These are phyloP conservation scores for Theobroma cacao DNA, from an alignment of 345 rosid genomes.

Conservation along the genomic window DNA sequence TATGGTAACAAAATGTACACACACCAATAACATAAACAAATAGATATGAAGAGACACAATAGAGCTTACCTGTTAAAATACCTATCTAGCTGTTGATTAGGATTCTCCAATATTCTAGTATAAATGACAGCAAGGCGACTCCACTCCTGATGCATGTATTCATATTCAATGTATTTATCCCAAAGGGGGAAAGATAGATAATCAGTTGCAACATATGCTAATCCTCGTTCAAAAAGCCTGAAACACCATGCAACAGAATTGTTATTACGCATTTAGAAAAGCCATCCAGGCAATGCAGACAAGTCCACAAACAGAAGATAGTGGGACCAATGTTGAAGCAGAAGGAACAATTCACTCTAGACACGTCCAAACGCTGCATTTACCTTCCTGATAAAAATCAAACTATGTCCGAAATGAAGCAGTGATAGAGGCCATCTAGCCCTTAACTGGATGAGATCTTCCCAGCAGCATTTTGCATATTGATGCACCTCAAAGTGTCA, in stretches of 20 bases:
- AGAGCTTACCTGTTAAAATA: conserved; percentile 58
- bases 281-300: conserved; percentile 24
- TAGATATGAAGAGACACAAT: background rate
- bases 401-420: conserved; percentile 78
- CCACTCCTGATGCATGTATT: conserved; percentile 91
- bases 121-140: conserved; percentile 70
- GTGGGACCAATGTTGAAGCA: conserved; percentile 47
- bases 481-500: conserved; percentile 72
- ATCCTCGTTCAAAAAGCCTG: conserved; percentile 93
- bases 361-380: conserved; percentile 81
- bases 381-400: conserved; percentile 91
- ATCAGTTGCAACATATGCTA: conserved; percentile 89
- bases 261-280: conserved; percentile 20
- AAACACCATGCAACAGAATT: conserved; percentile 22
- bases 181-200: conserved; percentile 77
- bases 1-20: background rate
- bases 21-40: background rate
- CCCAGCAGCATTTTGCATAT: conserved; percentile 92
- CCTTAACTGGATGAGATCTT: conserved; percentile 85
- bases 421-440: conserved; percentile 88
- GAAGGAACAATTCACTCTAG: conserved; percentile 77
- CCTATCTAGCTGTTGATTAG: conserved; percentile 81
- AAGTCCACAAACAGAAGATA: conserved; percentile 35
- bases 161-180: conserved; percentile 96
- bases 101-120: conserved; percentile 80